A percentile compares a stretch with the other conserved stretches of the same genome.
Evolutionary conservation across 2,329 filamentous ascomycete species (phyloP).

Genomic region (Chaetomium globosum): DNA sequence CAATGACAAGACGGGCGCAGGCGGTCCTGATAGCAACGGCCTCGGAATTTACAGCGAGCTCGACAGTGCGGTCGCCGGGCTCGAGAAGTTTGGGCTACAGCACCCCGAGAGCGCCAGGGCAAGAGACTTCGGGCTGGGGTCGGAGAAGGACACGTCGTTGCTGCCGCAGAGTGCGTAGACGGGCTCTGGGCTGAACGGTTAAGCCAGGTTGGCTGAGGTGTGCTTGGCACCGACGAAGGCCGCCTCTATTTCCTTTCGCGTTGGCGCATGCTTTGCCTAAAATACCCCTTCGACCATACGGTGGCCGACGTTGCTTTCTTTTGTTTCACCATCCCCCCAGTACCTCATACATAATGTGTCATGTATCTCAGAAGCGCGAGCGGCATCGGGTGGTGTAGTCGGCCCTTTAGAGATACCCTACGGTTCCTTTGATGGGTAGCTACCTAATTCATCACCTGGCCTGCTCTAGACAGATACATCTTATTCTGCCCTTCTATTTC

Average conservation of each 20-base stretch:
- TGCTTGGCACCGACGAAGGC: neutral
- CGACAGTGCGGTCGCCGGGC: conserved; percentile 49
- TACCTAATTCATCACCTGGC: conserved; percentile 8
- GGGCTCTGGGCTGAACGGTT: conserved; percentile 3
- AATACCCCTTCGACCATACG: conserved; percentile 21
- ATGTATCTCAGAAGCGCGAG: conserved; percentile 28
- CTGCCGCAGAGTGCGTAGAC: conserved; percentile 41
- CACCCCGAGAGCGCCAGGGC: conserved; percentile 41
- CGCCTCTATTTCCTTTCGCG: conserved; percentile 5
- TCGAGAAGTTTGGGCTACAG: conserved; percentile 46
- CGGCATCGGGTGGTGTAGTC: neutral
- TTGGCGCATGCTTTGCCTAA: conserved; percentile 16
- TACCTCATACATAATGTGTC: conserved; percentile 26
- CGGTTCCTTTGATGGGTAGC: conserved; percentile 5
- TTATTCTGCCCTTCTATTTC: neutral
- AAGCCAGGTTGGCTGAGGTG: neutral
- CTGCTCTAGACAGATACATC: neutral
- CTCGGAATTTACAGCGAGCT: conserved; percentile 51
- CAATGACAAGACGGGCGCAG: conserved; percentile 28
- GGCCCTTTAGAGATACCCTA: neutral
- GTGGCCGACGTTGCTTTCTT: conserved; percentile 21
- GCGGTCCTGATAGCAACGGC: conserved; percentile 40
- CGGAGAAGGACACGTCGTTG: conserved; percentile 35
- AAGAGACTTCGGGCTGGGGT: conserved; percentile 32
- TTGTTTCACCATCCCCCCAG: neutral